Percentiles rank a stretch among this genome's conserved stretches.
Evolutionary conservation across 2,329 filamentous ascomycete species (phyloP).

Genomic region (Aspergillus puulaauensis): DNA sequence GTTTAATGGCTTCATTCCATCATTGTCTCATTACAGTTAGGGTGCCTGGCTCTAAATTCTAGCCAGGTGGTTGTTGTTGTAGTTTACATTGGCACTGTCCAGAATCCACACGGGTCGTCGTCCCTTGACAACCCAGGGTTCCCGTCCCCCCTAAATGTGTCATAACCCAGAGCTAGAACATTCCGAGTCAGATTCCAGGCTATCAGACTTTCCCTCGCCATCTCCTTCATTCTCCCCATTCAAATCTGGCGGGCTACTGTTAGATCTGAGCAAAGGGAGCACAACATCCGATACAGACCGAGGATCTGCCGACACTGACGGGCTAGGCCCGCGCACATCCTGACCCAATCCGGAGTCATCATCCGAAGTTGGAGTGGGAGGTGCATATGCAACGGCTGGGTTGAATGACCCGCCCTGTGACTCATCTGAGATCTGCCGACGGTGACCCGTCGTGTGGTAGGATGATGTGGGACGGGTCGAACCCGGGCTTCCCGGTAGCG

Average conservation of each 20-base stretch:
- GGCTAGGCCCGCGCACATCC: constrained; percentile 15
- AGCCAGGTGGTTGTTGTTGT: neutral
- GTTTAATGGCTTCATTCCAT: constrained; percentile 2
- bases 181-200: neutral
- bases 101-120: neutral
- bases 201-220: neutral
- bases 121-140: no score
- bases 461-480: constrained; percentile 37
- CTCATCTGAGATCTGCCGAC: constrained; percentile 36
- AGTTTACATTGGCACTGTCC: neutral
- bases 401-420: constrained; percentile 29
- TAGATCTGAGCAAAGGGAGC: constrained; percentile 27
- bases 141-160: neutral
- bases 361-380: constrained; percentile 40
- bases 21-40: constrained; percentile 1
- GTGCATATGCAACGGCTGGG: constrained; percentile 37
- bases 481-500: constrained; percentile 38
- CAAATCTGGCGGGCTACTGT: constrained; percentile 33
- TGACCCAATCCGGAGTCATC: constrained; percentile 21
- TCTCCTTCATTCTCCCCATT: constrained; percentile 15
- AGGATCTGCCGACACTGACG: constrained; percentile 11
- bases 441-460: constrained; percentile 26
- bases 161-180: constrained; percentile 7
- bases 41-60: neutral
- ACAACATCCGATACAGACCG: constrained; percentile 23